Evolutionary conservation across 371 early-diverging fungal species (phyloP).

Genomic region (Mucor plumbeus): DNA sequence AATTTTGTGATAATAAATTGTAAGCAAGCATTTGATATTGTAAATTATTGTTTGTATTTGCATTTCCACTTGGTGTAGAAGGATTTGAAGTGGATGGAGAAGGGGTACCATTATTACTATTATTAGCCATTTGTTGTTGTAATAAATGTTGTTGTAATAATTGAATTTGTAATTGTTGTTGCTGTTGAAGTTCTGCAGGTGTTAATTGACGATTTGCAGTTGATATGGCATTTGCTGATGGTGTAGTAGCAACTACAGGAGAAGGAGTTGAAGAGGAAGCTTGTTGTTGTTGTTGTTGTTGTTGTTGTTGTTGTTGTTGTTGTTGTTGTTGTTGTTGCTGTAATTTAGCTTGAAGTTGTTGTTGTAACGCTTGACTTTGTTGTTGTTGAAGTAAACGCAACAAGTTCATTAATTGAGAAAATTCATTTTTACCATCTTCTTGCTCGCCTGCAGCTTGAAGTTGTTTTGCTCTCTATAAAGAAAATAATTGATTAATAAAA

Average conservation of each 20-base stretch:
- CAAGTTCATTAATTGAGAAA: slow-evolving; percentile 68
- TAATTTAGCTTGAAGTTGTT: slow-evolving; percentile 30
- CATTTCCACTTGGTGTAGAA: slow-evolving; percentile 8
- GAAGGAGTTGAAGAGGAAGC: slow-evolving; percentile 41
- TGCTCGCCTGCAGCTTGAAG: slow-evolving; percentile 68
- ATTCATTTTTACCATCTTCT: slow-evolving; percentile 73
- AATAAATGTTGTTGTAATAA: slow-evolving; percentile 33
- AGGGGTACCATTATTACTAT: slow-evolving; percentile 19
- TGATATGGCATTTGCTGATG: neutral
- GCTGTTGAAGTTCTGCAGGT: slow-evolving; percentile 55
- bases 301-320: slow-evolving; percentile 11
- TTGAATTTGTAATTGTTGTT: slow-evolving; percentile 49
- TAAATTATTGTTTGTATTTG: slow-evolving; percentile 12
- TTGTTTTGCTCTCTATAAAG: slow-evolving; percentile 38
- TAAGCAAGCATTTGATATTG: slow-evolving; percentile 43
- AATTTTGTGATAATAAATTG: slow-evolving; percentile 28
- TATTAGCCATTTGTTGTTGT: slow-evolving; percentile 33
- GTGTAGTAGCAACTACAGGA: neutral
- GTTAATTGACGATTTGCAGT: slow-evolving; percentile 19
- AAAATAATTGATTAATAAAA: too few species aligned
- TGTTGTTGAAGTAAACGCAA: slow-evolving; percentile 61
- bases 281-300: too few species aligned
- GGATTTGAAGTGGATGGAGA: slow-evolving; percentile 18
- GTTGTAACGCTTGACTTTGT: slow-evolving; percentile 23
- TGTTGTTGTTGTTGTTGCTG: slow-evolving; percentile 61